Base-by-base conservation (phyloP, 2,329 filamentous ascomycete species). In the Gnomoniopsis smithogilvyi region DNA sequence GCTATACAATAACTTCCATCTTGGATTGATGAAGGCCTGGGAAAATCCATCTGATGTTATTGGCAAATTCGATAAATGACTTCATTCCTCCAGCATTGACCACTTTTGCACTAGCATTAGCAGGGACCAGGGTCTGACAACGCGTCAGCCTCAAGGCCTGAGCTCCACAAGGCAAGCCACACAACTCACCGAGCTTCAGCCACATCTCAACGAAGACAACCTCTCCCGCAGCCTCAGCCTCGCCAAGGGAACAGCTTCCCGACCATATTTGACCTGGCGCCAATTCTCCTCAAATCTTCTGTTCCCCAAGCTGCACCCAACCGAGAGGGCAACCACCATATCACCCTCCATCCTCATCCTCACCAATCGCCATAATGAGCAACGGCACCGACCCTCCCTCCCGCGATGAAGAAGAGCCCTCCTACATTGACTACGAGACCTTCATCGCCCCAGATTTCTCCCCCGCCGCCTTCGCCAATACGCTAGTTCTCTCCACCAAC, bases 381-480 rank as follows among this genome's bases (percentile, higher is more conserved):
- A 65, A 52, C 26, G 70, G 70, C 45, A 64, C 66, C 58, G 22
- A 38, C 21, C 54, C 47, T 19, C 54, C 54, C 36, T 66, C 68
- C 57, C 66, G 71, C 53, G 73, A 73, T 24, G 76, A 80, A 58
- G 80, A 83, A 48, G 87, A 89, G 60, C 82, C 87, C 45, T 95
- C 91, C 10, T 99, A 99, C 76, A 93, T 99, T 70, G 93, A 98
- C 82, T 96, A 96, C 76, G 92, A 96, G 72, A 84, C 91, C 64
- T 96, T 99, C 69, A 84, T 97, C 64, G 85, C 89, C 51, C 90
- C 92, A 12, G 79, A 83, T 62, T 99, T 99, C 78, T 90, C 88
- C 22, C 85, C 94, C 6, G 80, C 89, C 21, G 76, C 83, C 17
- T 97, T 98, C 70, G 94, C 95, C 67, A 97, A 98, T 73, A 85